A percentile compares a stretch with the other conserved stretches of the same genome.
Evolutionary conservation across 2,329 filamentous ascomycete species (phyloP).

Genomic region (Fusarium piperis): DNA sequence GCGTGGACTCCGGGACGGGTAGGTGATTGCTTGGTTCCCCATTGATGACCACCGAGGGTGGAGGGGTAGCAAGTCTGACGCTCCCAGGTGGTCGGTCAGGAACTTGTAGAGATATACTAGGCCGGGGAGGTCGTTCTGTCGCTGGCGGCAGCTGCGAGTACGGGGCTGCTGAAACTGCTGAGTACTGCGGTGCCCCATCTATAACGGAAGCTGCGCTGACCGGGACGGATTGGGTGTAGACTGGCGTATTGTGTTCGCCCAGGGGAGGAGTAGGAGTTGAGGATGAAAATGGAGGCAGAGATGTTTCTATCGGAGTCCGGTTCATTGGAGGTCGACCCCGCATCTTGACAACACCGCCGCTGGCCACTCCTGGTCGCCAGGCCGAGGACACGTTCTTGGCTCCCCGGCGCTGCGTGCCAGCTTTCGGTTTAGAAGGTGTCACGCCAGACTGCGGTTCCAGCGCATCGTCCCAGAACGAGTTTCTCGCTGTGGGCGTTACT

Average conservation of each 20-base stretch:
- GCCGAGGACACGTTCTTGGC: slow-evolving; percentile 89
- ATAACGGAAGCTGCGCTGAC: neutral
- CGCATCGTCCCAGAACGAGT: slow-evolving; percentile 64
- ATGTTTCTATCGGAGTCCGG: slow-evolving; percentile 64
- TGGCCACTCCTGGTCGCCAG: slow-evolving; percentile 76
- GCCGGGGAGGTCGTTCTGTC: slow-evolving; percentile 44
- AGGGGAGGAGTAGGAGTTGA: slow-evolving; percentile 13
- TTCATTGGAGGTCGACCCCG: slow-evolving; percentile 83
- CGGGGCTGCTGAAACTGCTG: slow-evolving; percentile 11
- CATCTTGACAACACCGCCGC: slow-evolving; percentile 73
- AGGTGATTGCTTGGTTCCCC: slow-evolving; percentile 11
- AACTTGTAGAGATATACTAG: slow-evolving; percentile 54
- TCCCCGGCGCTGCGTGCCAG: slow-evolving; percentile 69
- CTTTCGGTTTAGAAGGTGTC: slow-evolving; percentile 69
- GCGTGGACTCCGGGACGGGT: neutral
- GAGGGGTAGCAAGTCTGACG: slow-evolving; percentile 70
- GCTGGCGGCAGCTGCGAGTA: slow-evolving; percentile 18
- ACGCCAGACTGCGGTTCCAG: slow-evolving; percentile 76
- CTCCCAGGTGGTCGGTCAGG: slow-evolving; percentile 66
- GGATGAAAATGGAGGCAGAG: slow-evolving; percentile 23
- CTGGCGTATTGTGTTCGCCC: slow-evolving; percentile 16
- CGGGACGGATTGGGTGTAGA: slow-evolving; percentile 2
- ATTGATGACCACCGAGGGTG: slow-evolving; percentile 45
- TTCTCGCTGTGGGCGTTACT: slow-evolving; percentile 71
- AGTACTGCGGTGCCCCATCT: neutral